Evolutionary conservation across 331 rosid genomes (phyloP), one percentile per base, ranked within the genome.

Genomic region (Saraca asoca): DNA sequence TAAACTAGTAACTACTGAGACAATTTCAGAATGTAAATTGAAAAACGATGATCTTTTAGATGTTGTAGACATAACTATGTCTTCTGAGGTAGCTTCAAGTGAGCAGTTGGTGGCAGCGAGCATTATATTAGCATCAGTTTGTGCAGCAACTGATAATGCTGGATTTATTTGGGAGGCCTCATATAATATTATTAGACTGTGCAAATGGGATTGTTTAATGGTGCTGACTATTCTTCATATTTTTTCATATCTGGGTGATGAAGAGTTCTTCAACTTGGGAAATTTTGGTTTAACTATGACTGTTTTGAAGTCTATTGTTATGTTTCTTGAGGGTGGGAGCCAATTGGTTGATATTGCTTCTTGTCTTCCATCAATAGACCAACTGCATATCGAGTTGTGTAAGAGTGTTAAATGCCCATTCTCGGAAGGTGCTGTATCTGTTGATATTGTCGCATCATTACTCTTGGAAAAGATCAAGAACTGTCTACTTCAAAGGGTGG

Each of bases 21-120:
- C 58, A 12, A 53, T 29, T 53, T 45, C 62, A 2, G 54, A 51
- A 19, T 44, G 69, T 43, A 62, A 67, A 74, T 58, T 70, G 52
- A 74, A 84, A 63, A 60, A 58, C 43, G 18, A 59, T 66, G 64
- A 62, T 63, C 35, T 17, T 72, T 33, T 43, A 17, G 89, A 79
- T 64, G 71, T 59, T 68, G 54, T 58, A 50, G 58, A 66, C 57
- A 48, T 52, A 50, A 61, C 50, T 18, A 73, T 78, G 68, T 69
- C 71, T 61, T 44, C 63, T 38, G 74, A 45, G 45, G 67, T 74
- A 44, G 89, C 94, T 66, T 81, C 96, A 38, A 64, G 64, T 11
- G 83, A 86, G 62, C 88, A 85, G 64, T 72, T 89, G 82, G 72
- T 83, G 54, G 90, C 90, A 9, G 92, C 92, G 60, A 83, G 96